Percentiles rank a stretch among this genome's conserved stretches.
Evolutionary conservation across 2,329 filamentous ascomycete species (phyloP).

Genomic region (Uncinocarpus reesii): DNA sequence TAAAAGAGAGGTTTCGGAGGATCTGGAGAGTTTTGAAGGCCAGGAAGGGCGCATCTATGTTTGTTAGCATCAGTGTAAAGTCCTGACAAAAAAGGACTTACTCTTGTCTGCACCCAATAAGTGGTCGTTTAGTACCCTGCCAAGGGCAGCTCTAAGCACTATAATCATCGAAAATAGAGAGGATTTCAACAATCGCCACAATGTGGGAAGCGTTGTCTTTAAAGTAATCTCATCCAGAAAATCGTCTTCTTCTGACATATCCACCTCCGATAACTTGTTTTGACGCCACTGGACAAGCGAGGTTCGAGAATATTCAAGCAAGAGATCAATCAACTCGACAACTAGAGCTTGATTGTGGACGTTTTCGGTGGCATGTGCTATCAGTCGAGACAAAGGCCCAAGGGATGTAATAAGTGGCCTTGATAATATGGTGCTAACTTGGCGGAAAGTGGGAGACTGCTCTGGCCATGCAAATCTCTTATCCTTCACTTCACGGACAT

Average conservation of each 20-base stretch:
- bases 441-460: slow-evolving; percentile 47
- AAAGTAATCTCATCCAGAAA: slow-evolving; percentile 56
- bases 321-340: slow-evolving; percentile 44
- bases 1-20: slow-evolving; percentile 69
- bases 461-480: slow-evolving; percentile 57
- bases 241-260: slow-evolving; percentile 54
- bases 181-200: slow-evolving; percentile 68
- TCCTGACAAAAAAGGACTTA: slow-evolving; percentile 24
- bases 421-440: slow-evolving; percentile 46
- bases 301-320: slow-evolving; percentile 56
- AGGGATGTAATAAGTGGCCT: slow-evolving; percentile 51
- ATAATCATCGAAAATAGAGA: slow-evolving; percentile 66
- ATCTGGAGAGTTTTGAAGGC: slow-evolving; percentile 62
- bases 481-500: slow-evolving; percentile 47
- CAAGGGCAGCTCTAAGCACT: slow-evolving; percentile 62
- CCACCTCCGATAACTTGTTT: slow-evolving; percentile 62
- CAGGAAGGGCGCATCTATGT: slow-evolving; percentile 50
- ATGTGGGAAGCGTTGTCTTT: slow-evolving; percentile 54
- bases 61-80: slow-evolving; percentile 15
- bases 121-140: slow-evolving; percentile 51
- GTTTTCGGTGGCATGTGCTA: slow-evolving; percentile 52
- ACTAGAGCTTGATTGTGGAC: slow-evolving; percentile 38
- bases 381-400: slow-evolving; percentile 53
- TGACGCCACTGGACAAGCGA: slow-evolving; percentile 63
- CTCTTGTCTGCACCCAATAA: slow-evolving; percentile 44